Base-by-base conservation (phyloP, 257 asterid species). In the Nicotiana undulata region DNA sequence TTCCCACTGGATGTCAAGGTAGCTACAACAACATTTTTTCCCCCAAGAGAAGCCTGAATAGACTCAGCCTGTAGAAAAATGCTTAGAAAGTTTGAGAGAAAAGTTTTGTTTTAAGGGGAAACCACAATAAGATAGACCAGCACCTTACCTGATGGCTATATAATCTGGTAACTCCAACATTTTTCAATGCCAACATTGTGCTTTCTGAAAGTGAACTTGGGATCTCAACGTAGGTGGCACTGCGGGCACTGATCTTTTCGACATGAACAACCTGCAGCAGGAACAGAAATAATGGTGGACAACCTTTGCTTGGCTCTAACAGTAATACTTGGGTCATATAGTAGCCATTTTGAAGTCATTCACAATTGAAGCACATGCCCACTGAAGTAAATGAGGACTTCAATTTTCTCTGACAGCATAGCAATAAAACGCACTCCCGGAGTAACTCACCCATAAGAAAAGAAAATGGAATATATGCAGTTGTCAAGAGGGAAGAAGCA, bases 1-100 rank as follows among this genome's bases (percentile, higher is more conserved):
- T 95, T 95, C 88, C 99, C 99, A 84, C 99, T 95, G 81, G 98
- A 93, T 79, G 99, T 95, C 97, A 92, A 89, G 86, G 97, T 95
- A 79, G 97, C 97, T 85, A 95, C 97, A 56, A 92, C 90, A 67
- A 93, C 99, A 89, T 91, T 88, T 85, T 95, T 90, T 67, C 98
- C 97, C 76, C 91, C 92, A 78, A 95, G 97, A 26, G 98, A 92
- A 75, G 97, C 98, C 88, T 87, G 88, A 74, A 93, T 89, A 75
- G 98, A 92, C 79, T 91, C 90, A 6, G 94, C 96, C 99, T 95
- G 87, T 32, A 67, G 81, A 85, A 31, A 32, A 20, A 10, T 24
- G 52, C 66, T 61, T 66, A 59, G 18, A 20, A 61, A 26, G 12
- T 76, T 68, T 22, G 81, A 59, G 22, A 77, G 63, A 56, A 65